phyloP scores from a whole-genome alignment of 1,284 basidiomycete species.

The Entoloma clypeatum region DNA sequence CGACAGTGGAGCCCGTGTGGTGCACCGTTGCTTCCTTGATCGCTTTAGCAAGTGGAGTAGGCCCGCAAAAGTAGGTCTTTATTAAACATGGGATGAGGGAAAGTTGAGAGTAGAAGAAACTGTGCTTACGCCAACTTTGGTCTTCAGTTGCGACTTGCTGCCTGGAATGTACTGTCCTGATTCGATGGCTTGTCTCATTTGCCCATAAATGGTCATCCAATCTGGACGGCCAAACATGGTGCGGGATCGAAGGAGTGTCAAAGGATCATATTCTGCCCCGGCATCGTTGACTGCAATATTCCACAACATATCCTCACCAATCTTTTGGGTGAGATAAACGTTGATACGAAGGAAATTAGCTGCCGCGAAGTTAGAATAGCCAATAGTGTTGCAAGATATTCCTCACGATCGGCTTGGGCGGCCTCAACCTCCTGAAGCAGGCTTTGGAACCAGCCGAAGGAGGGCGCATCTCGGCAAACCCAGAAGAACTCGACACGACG shows the following conservation, averaged over 20 bases:
- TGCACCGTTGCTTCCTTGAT: conserved; percentile 67
- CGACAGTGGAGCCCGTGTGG: conserved; percentile 50
- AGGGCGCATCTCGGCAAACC: conserved; percentile 85
- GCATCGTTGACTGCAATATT: conserved; percentile 86
- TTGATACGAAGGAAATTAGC: conserved; percentile 88
- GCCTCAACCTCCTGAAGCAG: conserved; percentile 82
- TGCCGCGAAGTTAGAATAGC: conserved; percentile 27
- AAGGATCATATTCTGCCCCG: conserved; percentile 77
- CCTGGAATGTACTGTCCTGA: conserved; percentile 76
- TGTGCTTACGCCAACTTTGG: conserved; percentile 71
- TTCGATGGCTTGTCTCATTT: conserved; percentile 73
- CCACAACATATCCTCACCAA: conserved; percentile 82
- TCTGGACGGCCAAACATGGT: conserved; percentile 89
- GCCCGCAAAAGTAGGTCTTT: conserved; percentile 85
- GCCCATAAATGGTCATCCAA: conserved; percentile 75
- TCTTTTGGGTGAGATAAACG: conserved; percentile 86
- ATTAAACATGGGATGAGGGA: conserved; percentile 9
- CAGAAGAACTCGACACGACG: conserved; percentile 89
- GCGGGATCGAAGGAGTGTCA: conserved; percentile 79
- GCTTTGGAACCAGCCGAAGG: conserved; percentile 91
- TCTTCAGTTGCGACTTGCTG: conserved; percentile 70
- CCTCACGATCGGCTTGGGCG: conserved; percentile 78
- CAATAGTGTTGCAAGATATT: not conserved
- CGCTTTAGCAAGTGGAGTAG: conserved; percentile 64
- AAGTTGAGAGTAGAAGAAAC: not conserved